These are phyloP conservation scores for Mycena sp. DNA, from an alignment of 1,284 basidiomycete genomes.

Conservation along the genomic window DNA sequence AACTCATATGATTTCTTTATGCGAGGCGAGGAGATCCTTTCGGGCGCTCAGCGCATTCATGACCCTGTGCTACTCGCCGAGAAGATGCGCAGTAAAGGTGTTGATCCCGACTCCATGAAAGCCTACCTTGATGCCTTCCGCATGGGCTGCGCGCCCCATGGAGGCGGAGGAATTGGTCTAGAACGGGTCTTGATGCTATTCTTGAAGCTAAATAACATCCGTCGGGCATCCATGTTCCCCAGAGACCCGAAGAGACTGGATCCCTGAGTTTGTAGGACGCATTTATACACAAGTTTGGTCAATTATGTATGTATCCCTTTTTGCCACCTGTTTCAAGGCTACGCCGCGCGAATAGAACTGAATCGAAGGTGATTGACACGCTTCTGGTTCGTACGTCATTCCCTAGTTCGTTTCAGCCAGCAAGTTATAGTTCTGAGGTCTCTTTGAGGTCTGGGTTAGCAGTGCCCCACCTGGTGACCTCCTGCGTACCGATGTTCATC, in stretches of 20 bases:
- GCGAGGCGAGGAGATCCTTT: conserved; percentile 98
- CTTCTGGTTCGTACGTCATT: not conserved
- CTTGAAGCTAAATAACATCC: conserved; percentile 95
- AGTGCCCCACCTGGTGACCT: too few species aligned
- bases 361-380: conserved; percentile 1
- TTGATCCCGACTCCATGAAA: conserved; percentile 90
- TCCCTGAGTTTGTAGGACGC: conserved; percentile 53
- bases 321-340: not conserved
- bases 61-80: conserved; percentile 86
- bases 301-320: conserved; percentile 4
- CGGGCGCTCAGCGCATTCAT: conserved; percentile 97
- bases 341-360: conserved; percentile 10
- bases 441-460: not conserved
- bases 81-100: conserved; percentile 85
- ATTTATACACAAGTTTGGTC: conserved; percentile 8
- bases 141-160: conserved; percentile 92
- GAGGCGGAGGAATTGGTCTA: conserved; percentile 87
- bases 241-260: conserved; percentile 89
- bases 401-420: conserved; percentile 11
- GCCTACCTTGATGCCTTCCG: conserved; percentile 95
- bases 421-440: not conserved
- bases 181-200: conserved; percentile 98
- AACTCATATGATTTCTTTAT: conserved; percentile 99
- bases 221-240: conserved; percentile 94
- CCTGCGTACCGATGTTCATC: conserved; percentile 1